Evolutionary conservation across 2,329 filamentous ascomycete species (phyloP).

Genomic region (Monosporascus sp.): DNA sequence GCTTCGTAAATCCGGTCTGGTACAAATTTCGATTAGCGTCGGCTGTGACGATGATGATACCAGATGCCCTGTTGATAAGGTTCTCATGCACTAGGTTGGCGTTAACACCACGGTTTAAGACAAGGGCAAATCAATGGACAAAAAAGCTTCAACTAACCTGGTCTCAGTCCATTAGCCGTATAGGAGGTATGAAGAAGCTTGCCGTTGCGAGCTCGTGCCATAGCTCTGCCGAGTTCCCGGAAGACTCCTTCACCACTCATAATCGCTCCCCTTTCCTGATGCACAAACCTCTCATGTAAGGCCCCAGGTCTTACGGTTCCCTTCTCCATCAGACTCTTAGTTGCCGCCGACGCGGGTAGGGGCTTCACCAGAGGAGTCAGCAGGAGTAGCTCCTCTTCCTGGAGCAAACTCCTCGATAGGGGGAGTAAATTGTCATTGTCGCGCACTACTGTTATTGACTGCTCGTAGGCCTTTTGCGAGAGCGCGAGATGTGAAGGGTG

Average conservation of each 20-base stretch:
- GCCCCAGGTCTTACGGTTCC: conserved; percentile 35
- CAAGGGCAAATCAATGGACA: conserved; percentile 5
- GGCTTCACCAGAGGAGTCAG: conserved; percentile 88
- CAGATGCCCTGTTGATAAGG: conserved; percentile 79
- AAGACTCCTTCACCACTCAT: conserved; percentile 95
- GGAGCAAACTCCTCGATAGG: conserved; percentile 72
- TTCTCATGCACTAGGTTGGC: conserved; percentile 69
- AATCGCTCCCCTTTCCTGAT: conserved; percentile 57
- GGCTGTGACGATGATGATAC: conserved; percentile 85
- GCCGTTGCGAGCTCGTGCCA: conserved; percentile 81
- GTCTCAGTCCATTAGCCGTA: conserved; percentile 85
- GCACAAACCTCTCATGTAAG: conserved; percentile 51
- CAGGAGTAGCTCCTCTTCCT: conserved; percentile 82
- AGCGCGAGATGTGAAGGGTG: conserved; percentile 77
- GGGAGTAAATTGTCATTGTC: conserved; percentile 84
- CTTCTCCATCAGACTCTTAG: conserved; percentile 60
- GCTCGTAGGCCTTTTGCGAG: conserved; percentile 82
- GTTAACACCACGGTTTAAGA: conserved; percentile 9
- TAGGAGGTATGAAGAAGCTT: conserved; percentile 92
- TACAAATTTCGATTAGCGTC: conserved; percentile 93
- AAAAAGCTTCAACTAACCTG: conserved; percentile 38
- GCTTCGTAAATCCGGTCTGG: conserved; percentile 91
- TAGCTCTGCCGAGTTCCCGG: conserved; percentile 76
- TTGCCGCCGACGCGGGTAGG: conserved; percentile 81
- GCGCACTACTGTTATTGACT: conserved; percentile 85